These are phyloP conservation scores for Juncus inflexus DNA, from an alignment of 176 grass and related monocot genomes.

Conservation along the genomic window DNA sequence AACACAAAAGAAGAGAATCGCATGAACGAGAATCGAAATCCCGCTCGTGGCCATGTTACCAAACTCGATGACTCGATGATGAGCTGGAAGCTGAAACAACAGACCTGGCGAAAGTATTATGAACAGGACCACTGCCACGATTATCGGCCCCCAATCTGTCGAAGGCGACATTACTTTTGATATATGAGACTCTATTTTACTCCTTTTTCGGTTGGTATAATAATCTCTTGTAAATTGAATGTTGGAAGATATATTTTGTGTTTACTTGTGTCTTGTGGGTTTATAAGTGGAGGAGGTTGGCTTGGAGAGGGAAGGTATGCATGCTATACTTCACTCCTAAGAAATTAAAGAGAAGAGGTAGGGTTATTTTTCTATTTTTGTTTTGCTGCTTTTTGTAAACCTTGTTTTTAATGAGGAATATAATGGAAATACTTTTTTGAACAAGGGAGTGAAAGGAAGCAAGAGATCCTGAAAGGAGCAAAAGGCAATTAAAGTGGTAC, in stretches of 20 bases:
- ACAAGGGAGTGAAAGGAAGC: slow-evolving; percentile 19
- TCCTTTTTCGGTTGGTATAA: not conserved
- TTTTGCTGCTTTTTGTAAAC: not conserved
- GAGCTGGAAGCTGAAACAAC: slow-evolving; percentile 68
- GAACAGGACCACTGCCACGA: slow-evolving; percentile 85
- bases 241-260: slow-evolving; percentile 28
- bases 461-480: slow-evolving; percentile 17
- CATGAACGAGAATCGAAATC: slow-evolving; percentile 78
- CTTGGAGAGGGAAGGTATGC: slow-evolving; percentile 57
- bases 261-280: slow-evolving; percentile 26
- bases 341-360: slow-evolving; percentile 26
- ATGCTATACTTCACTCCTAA: slow-evolving; percentile 63
- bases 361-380: not conserved
- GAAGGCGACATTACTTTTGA: slow-evolving; percentile 18
- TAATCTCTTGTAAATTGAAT: too few species aligned
- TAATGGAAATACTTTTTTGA: not conserved
- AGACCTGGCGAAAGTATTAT: slow-evolving; percentile 72
- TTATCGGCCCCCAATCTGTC: slow-evolving; percentile 83
- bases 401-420: slow-evolving; percentile 23
- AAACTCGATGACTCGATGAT: slow-evolving; percentile 61
- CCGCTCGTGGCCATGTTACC: slow-evolving; percentile 82
- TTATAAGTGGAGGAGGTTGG: slow-evolving; percentile 15
- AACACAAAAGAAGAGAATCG: slow-evolving; percentile 75
- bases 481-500: slow-evolving; percentile 24
- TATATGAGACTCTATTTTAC: slow-evolving; percentile 5